Percentiles rank a stretch among this genome's conserved stretches.
Conservation (phyloP, 2,329 filamentous ascomycete species). For the Pseudogymnoascus sp. region DNA sequence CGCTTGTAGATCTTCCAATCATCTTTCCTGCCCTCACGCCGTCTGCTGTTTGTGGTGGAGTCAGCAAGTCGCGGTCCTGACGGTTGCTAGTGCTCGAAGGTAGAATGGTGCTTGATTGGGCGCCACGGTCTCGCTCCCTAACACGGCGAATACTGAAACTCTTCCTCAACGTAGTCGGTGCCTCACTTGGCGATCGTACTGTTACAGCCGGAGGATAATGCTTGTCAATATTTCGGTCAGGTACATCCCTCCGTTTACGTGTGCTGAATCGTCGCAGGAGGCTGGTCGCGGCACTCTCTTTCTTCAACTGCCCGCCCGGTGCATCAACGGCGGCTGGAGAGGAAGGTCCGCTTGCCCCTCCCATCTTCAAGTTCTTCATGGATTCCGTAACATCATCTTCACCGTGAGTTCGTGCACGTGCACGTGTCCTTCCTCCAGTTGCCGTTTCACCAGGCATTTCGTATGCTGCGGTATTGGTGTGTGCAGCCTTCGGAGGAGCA, state of each 20-base stretch:
- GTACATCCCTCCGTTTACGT: constrained; percentile 62
- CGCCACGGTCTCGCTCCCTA: constrained; percentile 42
- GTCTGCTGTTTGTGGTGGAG: constrained; percentile 59
- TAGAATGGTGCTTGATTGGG: constrained; percentile 37
- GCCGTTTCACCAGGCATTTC: constrained; percentile 86
- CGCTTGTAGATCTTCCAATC: constrained; percentile 80
- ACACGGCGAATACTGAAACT: constrained; percentile 77
- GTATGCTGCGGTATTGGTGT: constrained; percentile 78
- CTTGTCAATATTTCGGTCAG: constrained; percentile 51
- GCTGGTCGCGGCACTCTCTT: constrained; percentile 79
- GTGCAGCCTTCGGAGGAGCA: constrained; percentile 71
- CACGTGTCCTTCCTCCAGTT: constrained; percentile 73
- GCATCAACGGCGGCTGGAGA: constrained; percentile 46
- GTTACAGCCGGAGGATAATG: constrained; percentile 67
- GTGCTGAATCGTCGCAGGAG: constrained; percentile 88
- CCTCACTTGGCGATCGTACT: constrained; percentile 68
- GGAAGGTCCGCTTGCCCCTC: constrained; percentile 38
- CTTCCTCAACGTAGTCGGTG: constrained; percentile 60
- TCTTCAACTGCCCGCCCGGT: constrained; percentile 58
- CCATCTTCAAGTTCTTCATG: constrained; percentile 56
- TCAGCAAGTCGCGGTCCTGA: constrained; percentile 71
- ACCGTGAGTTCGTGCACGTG: constrained; percentile 84
- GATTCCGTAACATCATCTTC: constrained; percentile 81
- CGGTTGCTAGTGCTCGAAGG: constrained; percentile 57
- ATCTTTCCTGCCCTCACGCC: constrained; percentile 56